These are phyloP conservation scores for Diphasiastrum complanatum DNA, from an alignment of 83 land plant genomes.

Conservation along the genomic window DNA sequence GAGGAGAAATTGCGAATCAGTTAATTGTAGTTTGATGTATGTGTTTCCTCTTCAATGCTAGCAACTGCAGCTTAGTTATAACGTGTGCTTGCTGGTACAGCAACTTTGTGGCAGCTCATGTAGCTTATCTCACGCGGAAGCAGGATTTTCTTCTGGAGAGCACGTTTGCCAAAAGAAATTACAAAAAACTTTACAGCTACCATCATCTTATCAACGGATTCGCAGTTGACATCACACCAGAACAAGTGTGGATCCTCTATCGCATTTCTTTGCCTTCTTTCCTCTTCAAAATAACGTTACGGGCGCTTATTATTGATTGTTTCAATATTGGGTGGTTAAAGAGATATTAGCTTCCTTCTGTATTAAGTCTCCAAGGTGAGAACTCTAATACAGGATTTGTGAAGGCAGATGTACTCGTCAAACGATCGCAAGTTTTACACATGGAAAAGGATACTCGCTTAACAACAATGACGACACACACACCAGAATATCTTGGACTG, in stretches of 20 bases:
- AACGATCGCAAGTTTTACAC: slow-evolving; percentile 25
- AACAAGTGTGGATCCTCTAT: slow-evolving; percentile 38
- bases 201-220: slow-evolving; percentile 68
- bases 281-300: not conserved
- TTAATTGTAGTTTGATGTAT: too few species aligned
- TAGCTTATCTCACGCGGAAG: too few species aligned
- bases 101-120: too few species aligned
- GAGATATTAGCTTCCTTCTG: too few species aligned
- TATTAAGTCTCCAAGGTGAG: not conserved
- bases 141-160: too few species aligned
- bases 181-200: slow-evolving; percentile 75
- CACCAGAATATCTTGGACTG: slow-evolving; percentile 56
- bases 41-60: too few species aligned
- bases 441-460: slow-evolving; percentile 55
- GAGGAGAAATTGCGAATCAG: too few species aligned
- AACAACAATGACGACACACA: slow-evolving; percentile 59
- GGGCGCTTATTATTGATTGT: not conserved
- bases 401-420: slow-evolving; percentile 41
- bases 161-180: too few species aligned
- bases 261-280: not conserved
- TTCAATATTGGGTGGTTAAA: too few species aligned
- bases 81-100: too few species aligned
- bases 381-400: too few species aligned
- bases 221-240: slow-evolving; percentile 48
- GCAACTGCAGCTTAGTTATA: too few species aligned